These are phyloP conservation scores for Alternaria triticina DNA, from an alignment of 2,329 filamentous ascomycete species.

Conservation along the genomic window DNA sequence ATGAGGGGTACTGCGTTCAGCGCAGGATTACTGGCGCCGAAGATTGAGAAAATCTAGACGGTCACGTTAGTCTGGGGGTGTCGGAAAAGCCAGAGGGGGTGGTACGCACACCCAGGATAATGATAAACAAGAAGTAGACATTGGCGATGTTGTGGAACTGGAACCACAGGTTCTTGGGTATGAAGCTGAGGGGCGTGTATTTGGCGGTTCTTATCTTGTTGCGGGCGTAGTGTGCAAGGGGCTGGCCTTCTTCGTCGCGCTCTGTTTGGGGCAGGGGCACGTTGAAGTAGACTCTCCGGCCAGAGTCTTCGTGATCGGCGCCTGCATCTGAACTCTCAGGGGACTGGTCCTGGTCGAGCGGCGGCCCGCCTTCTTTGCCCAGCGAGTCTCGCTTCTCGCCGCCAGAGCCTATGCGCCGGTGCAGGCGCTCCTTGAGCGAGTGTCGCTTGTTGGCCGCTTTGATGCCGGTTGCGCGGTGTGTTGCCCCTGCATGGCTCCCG, in stretches of 20 bases:
- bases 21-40: constrained; percentile 88
- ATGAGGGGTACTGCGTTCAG: constrained; percentile 91
- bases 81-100: constrained; percentile 6
- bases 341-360: constrained; percentile 59
- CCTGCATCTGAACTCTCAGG: constrained; percentile 49
- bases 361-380: constrained; percentile 43
- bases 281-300: constrained; percentile 81
- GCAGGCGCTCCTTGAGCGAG: constrained; percentile 78
- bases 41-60: constrained; percentile 88
- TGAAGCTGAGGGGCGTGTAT: constrained; percentile 92
- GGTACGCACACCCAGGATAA: constrained; percentile 85
- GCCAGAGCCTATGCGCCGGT: constrained; percentile 64
- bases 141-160: constrained; percentile 99
- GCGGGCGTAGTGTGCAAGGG: constrained; percentile 72
- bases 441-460: constrained; percentile 80
- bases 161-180: constrained; percentile 96
- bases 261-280: constrained; percentile 75
- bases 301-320: constrained; percentile 46
- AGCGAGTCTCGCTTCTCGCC: constrained; percentile 67
- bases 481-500: constrained; percentile 67
- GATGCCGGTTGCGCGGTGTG: constrained; percentile 80
- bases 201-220: constrained; percentile 99
- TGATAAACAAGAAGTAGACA: constrained; percentile 95
- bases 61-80: constrained; percentile 23
- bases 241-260: constrained; percentile 80